Conservation (phyloP, 192 early-diverging fungal genomes). For the Backusella circina region DNA sequence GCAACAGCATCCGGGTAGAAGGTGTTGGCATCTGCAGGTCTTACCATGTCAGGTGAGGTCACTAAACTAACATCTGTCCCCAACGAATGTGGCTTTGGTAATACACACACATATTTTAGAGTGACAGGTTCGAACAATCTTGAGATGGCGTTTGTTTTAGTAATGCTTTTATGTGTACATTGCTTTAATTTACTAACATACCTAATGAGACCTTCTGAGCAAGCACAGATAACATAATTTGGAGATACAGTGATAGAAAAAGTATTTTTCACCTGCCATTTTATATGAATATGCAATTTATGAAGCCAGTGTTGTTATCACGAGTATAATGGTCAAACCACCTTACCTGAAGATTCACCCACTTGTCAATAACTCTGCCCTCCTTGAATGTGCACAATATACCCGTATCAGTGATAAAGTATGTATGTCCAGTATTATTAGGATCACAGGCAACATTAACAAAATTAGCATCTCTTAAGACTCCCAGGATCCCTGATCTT, state of each 20-base stretch:
- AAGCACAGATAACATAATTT: conserved; percentile 64
- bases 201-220: conserved; percentile 72
- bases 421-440: conserved; percentile 41
- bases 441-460: conserved; percentile 61
- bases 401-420: conserved; percentile 68
- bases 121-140: conserved; percentile 73
- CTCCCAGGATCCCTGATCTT: conserved; percentile 59
- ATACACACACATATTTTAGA: conserved; percentile 63
- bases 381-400: conserved; percentile 64
- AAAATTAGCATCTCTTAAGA: conserved; percentile 66
- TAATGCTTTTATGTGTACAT: not conserved
- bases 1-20: conserved; percentile 61
- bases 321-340: not conserved
- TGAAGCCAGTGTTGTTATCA: not conserved
- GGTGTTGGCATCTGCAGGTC: conserved; percentile 20
- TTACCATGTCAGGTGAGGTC: conserved; percentile 21
- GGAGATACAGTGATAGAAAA: conserved; percentile 59
- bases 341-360: conserved; percentile 74
- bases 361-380: conserved; percentile 65
- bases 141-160: not conserved
- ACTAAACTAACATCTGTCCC: conserved; percentile 46
- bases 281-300: not conserved
- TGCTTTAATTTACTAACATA: conserved; percentile 18
- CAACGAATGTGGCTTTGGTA: conserved; percentile 69
- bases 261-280: conserved; percentile 53